Base-by-base conservation (phyloP, 805 yeast species). In the Pichia gijzeniarum region DNA sequence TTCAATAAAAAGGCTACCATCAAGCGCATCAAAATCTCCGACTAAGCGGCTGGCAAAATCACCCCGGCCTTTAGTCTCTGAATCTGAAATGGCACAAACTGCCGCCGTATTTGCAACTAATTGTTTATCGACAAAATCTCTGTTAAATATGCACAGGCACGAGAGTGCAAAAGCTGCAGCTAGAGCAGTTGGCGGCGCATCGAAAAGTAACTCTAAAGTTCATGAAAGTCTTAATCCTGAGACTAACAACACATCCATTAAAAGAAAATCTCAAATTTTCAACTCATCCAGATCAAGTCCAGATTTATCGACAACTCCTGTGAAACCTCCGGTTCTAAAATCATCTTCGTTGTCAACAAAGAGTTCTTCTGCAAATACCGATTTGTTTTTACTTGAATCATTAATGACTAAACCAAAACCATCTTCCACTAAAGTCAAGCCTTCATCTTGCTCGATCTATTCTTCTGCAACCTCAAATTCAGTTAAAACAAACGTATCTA, bases 151-250 rank as follows among this genome's bases (percentile, higher is more conserved):
- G 12, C 35, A 35, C 18, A 28, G 30, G 8, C 28, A 38, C 17
- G 48, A 25, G 16, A 40, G 37, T 34, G 45, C 48, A 12, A 40
- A n/a, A 34, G 48, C 48, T 16, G 48, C 48, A 3, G 48, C 48
- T 6, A 45, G 36, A 28, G 48, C 48, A 13, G 45, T 45, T n/a
- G 38, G 38, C 8, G 18, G 21, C 18, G 35, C 28, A 25, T 6
- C 28, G 28, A 10, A 25, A 7, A 25, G 10, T 25, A 10, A 6
- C 28, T 25, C 9, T 25, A 25, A 6, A 25, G 6, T 25, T 7
- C 10, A 10, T 25, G 9, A 37, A 2, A 25, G 16, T 20, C 12
- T 13, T 35, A 4, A 8, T 19, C 13, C 17, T 35, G 4, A 5
- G 14, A 25, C n/a, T 22, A 25, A 25, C 40, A 13, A 14, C 14